Evolutionary conservation across 345 rosid species (phyloP).

Genomic region (Zanthoxylum bungeanum): DNA sequence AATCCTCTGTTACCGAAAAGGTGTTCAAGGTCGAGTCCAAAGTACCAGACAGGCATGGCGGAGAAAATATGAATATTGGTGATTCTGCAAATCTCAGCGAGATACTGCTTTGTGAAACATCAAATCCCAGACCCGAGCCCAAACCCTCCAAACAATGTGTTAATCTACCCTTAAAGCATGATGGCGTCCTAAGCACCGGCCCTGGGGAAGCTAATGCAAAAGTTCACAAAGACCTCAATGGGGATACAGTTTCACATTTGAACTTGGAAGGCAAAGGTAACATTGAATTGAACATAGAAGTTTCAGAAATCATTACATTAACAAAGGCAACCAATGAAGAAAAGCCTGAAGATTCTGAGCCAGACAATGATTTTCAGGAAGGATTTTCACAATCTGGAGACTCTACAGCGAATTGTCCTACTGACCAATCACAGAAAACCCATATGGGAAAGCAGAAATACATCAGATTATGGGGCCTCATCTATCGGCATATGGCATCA

Average conservation of each 20-base stretch:
- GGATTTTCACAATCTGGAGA: conserved; percentile 13
- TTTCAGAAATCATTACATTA: neutral
- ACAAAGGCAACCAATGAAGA: conserved; percentile 10
- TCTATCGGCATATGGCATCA: conserved; percentile 75
- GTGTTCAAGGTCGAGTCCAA: neutral
- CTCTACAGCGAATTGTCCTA: conserved; percentile 10
- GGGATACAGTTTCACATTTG: conserved; percentile 16
- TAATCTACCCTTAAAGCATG: neutral
- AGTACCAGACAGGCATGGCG: neutral
- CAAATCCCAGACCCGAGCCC: neutral
- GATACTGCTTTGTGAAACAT: no score
- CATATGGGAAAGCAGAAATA: conserved; percentile 49
- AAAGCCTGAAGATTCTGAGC: conserved; percentile 15
- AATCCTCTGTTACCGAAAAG: neutral
- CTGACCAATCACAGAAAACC: conserved; percentile 18
- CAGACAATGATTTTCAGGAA: conserved; percentile 1
- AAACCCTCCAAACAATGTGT: conserved; percentile 1
- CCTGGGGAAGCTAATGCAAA: conserved; percentile 12
- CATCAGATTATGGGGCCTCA: conserved; percentile 60
- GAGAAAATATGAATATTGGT: conserved; percentile 4
- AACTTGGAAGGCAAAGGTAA: conserved; percentile 15
- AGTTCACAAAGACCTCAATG: conserved; percentile 12
- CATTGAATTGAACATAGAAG: neutral
- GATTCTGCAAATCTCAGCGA: no score
- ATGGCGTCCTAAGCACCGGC: conserved; percentile 3